phyloP scores from a whole-genome alignment of 2,329 filamentous ascomycete genomes.

The Cladophialophora exuberans region DNA sequence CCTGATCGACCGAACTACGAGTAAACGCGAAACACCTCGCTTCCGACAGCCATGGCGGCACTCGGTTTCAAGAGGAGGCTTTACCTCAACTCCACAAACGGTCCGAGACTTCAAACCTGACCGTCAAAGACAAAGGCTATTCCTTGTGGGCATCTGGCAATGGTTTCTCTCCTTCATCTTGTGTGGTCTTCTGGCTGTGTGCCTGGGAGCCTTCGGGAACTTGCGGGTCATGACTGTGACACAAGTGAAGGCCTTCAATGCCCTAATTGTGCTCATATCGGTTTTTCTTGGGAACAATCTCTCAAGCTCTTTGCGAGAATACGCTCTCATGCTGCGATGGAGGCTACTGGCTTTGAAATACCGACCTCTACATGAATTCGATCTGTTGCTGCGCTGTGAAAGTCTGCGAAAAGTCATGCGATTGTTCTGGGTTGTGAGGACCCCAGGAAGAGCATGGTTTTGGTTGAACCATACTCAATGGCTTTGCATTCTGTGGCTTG shows the following conservation, averaged over 20 bases:
- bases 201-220: conserved; percentile 23
- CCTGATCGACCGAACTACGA: background rate
- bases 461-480: conserved; percentile 29
- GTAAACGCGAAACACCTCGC: conserved; percentile 3
- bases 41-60: conserved; percentile 30
- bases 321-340: conserved; percentile 32
- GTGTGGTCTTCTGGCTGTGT: conserved; percentile 26
- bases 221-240: conserved; percentile 21
- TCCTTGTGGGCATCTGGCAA: conserved; percentile 24
- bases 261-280: conserved; percentile 30
- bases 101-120: conserved; percentile 28
- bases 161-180: conserved; percentile 28
- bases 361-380: conserved; percentile 31
- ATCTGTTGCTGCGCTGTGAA: conserved; percentile 33
- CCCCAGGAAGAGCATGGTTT: conserved; percentile 19
- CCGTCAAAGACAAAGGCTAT: conserved; percentile 28
- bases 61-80: conserved; percentile 20
- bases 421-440: conserved; percentile 27
- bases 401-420: conserved; percentile 29
- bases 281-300: conserved; percentile 31
- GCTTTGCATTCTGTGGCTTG: conserved; percentile 28
- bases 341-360: conserved; percentile 31
- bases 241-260: conserved; percentile 33
- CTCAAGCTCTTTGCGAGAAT: conserved; percentile 27
- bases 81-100: conserved; percentile 12